Conservation (phyloP, 441 rosid species). For the Croton laevigatus region DNA sequence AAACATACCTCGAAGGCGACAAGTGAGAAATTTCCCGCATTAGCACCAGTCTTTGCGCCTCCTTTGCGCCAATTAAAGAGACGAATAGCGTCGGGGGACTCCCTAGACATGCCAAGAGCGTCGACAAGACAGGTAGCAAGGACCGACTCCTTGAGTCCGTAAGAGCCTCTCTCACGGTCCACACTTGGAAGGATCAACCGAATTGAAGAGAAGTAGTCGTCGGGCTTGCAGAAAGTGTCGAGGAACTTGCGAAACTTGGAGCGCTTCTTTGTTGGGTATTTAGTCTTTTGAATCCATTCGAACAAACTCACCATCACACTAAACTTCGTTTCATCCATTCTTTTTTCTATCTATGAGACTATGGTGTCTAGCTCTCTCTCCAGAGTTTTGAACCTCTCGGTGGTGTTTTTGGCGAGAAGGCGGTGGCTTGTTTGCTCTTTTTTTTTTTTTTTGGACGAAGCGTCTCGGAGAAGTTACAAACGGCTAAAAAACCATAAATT, state of each 20-base stretch:
- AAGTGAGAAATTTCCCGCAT: constrained; percentile 80
- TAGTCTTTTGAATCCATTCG: constrained; percentile 84
- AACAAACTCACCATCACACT: constrained; percentile 76
- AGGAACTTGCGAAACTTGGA: constrained; percentile 92
- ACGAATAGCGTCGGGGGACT: constrained; percentile 77
- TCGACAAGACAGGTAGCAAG: constrained; percentile 83
- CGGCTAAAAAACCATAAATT: too few relatives aligned
- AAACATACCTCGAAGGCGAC: constrained; percentile 70
- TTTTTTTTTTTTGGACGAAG: too few relatives aligned
- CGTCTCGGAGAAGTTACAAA: too few relatives aligned
- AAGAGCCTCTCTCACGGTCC: constrained; percentile 88
- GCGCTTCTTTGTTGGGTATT: constrained; percentile 64
- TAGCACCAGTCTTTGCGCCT: constrained; percentile 66
- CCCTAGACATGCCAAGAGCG: constrained; percentile 81
- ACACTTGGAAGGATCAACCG: constrained; percentile 75
- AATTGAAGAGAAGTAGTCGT: constrained; percentile 73
- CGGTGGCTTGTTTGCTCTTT: too few relatives aligned
- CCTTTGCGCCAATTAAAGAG: constrained; percentile 97
- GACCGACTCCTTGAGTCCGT: constrained; percentile 88
- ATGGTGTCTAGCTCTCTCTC: not conserved
- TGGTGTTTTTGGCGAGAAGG: too few relatives aligned
- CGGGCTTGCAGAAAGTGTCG: constrained; percentile 73
- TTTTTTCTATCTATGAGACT: constrained; percentile 1
- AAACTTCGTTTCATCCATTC: constrained; percentile 58
- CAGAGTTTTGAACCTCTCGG: too few relatives aligned